Conservation (phyloP, 305 asterid genomes). For the Galium porrigens region DNA sequence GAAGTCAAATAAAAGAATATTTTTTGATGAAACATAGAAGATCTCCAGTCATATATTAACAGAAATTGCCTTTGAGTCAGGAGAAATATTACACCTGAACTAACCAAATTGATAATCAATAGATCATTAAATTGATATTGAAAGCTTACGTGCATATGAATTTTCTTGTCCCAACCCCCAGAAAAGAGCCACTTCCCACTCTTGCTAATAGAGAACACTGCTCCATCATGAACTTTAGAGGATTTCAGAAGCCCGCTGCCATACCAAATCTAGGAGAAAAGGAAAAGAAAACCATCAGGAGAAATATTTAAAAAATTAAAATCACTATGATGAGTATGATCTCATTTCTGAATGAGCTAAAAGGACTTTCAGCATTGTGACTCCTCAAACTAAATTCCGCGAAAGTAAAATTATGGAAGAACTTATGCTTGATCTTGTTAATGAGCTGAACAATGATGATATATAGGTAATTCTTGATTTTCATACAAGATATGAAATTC, state of each 20-base stretch:
- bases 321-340: no score
- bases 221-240: constrained; percentile 42
- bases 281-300: background rate
- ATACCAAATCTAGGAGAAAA: constrained; percentile 46
- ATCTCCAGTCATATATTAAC: background rate
- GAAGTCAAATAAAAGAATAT: background rate
- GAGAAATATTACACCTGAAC: background rate
- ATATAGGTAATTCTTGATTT: background rate
- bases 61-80: background rate
- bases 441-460: background rate
- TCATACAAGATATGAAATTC: background rate
- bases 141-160: constrained; percentile 44
- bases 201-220: constrained; percentile 44
- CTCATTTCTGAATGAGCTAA: background rate
- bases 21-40: background rate
- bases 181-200: constrained; percentile 53
- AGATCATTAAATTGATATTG: background rate
- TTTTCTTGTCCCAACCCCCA: constrained; percentile 73
- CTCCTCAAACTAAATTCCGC: background rate
- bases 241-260: constrained; percentile 41
- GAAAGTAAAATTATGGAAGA: background rate
- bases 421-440: background rate
- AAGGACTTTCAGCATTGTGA: background rate
- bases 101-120: background rate
- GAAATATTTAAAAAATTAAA: background rate